phyloP scores from a whole-genome alignment of 164 flowering plant species.

The Protea cynaroides region DNA sequence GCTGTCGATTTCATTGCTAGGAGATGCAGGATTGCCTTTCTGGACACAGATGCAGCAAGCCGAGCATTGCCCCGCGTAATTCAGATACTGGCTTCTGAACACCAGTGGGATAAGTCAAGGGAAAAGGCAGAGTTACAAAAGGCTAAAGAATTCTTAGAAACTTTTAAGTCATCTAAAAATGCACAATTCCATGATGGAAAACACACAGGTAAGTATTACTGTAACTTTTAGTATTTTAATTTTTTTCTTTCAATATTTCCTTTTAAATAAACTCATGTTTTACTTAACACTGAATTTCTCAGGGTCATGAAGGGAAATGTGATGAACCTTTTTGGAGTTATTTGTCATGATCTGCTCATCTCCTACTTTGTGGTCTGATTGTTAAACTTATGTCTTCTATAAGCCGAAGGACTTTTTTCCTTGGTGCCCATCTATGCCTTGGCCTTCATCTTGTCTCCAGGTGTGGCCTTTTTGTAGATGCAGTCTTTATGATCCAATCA shows the following conservation, averaged over 20 bases:
- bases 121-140: conserved; percentile 54
- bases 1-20: conserved; percentile 93
- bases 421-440: too few species aligned
- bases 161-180: conserved; percentile 89
- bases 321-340: neutral
- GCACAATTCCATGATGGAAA: conserved; percentile 94
- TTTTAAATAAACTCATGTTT: neutral
- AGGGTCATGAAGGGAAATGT: conserved; percentile 2
- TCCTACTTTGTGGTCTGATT: conserved; percentile 5
- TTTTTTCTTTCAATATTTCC: neutral
- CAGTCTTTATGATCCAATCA: too few species aligned
- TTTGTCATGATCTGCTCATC: neutral
- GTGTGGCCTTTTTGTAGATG: too few species aligned
- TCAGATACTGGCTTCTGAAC: conserved; percentile 73
- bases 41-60: conserved; percentile 90
- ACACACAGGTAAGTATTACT: conserved; percentile 29
- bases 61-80: conserved; percentile 79
- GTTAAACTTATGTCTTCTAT: neutral
- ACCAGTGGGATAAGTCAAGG: conserved; percentile 78
- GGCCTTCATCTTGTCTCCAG: too few species aligned
- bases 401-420: too few species aligned
- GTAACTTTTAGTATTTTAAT: neutral
- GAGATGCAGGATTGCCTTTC: conserved; percentile 87
- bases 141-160: conserved; percentile 59
- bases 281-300: neutral